Evolutionary conservation across 116 monocot genomes (phyloP), one percentile per base, ranked within the genome.

Genomic region (Iris pallida): DNA sequence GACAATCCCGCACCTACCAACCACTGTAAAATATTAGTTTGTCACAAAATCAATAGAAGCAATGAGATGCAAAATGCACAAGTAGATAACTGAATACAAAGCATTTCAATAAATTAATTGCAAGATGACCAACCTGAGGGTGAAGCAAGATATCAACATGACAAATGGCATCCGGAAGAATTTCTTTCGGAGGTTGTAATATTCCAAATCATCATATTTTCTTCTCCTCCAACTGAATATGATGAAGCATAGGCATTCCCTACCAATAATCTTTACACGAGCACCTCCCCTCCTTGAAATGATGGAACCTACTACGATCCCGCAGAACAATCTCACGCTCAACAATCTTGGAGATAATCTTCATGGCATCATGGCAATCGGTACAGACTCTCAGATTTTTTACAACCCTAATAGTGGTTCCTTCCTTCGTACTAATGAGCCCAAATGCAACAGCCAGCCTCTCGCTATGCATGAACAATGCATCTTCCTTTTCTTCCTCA

Each of bases 401-500:
- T 49, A 85, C 85, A 40, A 89, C 78, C 47, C 85, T 64, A 20
- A 89, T 82, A 2, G 72, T 70, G 7, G 72, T 58, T 15, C 85
- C 89, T 12, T 74, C 74, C 16, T 45, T 19, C 0, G 78, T 85
- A 76, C 80, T 85, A 7, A 89, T 75, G 55, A 90, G 72, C 14
- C 83, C 86, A 69, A 81, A 86, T 16, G 80, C 83, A 48, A 86
- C 76, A 19, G 83, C 83, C 53, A 90, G 47, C 57, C 86, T 90
- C 79, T 90, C 90, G 64, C 90, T 90, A 68, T 90, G 90, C 64
- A 69, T 81, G 1, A 69, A 61, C 44, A 86, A 17, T 0, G 77
- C 83, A 57, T 75, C 58, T 19, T 90, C 84, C 75, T 90, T 86
- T 64, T 86, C 90, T 64, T 90, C 86, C 63, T 90, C 84, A 57